Evolutionary conservation across 2,329 filamentous ascomycete species (phyloP).

Genomic region (Pyricularia grisea): DNA sequence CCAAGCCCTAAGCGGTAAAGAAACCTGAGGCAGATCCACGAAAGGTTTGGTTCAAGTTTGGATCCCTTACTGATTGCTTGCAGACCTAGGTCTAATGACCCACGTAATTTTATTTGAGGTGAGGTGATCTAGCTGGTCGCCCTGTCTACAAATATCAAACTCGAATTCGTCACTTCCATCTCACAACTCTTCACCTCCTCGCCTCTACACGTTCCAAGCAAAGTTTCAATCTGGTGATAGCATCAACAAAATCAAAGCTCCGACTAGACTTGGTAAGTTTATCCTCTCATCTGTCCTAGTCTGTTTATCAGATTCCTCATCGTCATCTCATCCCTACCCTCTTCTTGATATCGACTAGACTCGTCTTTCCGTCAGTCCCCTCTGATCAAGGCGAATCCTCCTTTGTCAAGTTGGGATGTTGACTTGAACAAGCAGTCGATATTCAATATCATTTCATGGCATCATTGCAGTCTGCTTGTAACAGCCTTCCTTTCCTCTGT

Average conservation of each 20-base stretch:
- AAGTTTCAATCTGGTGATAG: not conserved
- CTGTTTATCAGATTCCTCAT: not conserved
- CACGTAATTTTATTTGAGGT: not conserved
- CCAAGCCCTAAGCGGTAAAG: not conserved
- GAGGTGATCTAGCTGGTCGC: not conserved
- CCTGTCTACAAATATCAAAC: not conserved
- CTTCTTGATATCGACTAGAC: no score
- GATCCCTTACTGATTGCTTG: no score
- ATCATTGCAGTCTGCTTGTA: no score
- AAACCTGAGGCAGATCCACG: not conserved
- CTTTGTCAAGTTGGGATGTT: not conserved
- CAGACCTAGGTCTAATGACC: no score
- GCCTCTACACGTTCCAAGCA: not conserved
- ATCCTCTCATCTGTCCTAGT: not conserved
- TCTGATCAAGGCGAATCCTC: not conserved
- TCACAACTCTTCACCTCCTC: not conserved
- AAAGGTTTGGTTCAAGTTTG: not conserved
- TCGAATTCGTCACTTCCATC: not conserved
- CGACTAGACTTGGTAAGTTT: not conserved
- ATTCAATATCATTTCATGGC: no score
- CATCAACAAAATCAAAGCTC: not conserved
- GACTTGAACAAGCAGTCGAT: no score
- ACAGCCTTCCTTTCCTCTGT: no score
- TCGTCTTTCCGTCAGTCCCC: not conserved
- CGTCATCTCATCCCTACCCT: not conserved